Base-by-base conservation (phyloP, 2,329 filamentous ascomycete genomes). In the Pseudogymnoascus sp. region DNA sequence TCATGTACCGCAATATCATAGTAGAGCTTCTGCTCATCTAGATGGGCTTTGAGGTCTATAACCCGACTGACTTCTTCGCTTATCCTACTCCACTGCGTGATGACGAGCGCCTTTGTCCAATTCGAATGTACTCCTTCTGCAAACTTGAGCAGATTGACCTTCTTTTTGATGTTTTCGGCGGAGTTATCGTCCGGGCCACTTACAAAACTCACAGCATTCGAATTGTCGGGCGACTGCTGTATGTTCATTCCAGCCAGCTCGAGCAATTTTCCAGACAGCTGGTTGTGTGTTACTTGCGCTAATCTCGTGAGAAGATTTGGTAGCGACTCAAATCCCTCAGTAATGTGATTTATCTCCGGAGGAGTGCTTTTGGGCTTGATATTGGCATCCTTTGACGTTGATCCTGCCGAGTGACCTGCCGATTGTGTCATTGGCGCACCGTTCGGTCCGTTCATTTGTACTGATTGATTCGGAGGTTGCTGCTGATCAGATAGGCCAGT, bases 71-170 rank as follows among this genome's bases (percentile, higher is more conserved):
- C 90, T 69, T 89, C 86, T 40, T 86, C 82, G 35, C 88, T 86
- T 73, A 90, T 88, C 71, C 89, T 84, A 72, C 89, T 90, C 95
- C 95, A 99, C 76, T 95, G 89, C 1, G 89, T 86, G 56, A 99
- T 87, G 21, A 99, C 91, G 19, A 97, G 81, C 6, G 93, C 84
- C 77, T 99, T 97, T 74, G 96, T 91, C 80, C 96, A 97, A 77
- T 91, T 91, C 31, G 88, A 86, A 71, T 96, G 88, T 71, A 89
- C 85, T 21, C 86, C 83, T 73, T 93, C 88, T 7, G 89, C 86
- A 76, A 95, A 96, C 47, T 89, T 85, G 64, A 96, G 76, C 62
- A 97, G 75, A 37, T 80, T 76, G 29, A 84, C 77, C 76, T 96
- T 97, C 77, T 96, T 96, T 33, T 82, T 80, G 11, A 90, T 71